A percentile compares a stretch with the other conserved stretches of the same genome.
These are phyloP conservation scores for Lasiosphaeris hirsuta DNA, from an alignment of 495 filamentous ascomycete species.

Conservation along the genomic window DNA sequence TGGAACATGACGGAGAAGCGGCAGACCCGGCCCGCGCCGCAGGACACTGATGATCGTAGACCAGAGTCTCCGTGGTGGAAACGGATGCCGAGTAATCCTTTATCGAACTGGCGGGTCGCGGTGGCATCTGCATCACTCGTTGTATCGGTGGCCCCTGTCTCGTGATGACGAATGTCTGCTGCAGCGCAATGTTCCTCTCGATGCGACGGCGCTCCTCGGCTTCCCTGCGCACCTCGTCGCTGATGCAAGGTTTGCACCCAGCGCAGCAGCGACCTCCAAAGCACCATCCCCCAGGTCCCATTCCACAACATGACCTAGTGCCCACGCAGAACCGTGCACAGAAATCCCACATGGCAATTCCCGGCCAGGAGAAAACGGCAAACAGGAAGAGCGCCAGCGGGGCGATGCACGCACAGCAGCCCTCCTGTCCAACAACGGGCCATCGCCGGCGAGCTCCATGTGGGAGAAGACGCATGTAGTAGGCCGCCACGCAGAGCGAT, in stretches of 20 bases:
- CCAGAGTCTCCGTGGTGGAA: not conserved
- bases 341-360: constrained; percentile 11
- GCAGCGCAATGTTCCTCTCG: not conserved
- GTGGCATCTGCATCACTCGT: constrained; percentile 4
- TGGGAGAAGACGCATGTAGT: constrained; percentile 11
- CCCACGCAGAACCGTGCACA: not conserved
- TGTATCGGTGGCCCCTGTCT: not conserved
- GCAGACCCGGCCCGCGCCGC: too few species aligned
- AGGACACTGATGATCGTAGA: not conserved
- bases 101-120: not conserved
- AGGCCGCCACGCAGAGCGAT: constrained; percentile 14
- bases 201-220: not conserved
- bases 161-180: not conserved
- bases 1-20: too few species aligned
- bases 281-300: not conserved
- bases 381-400: not conserved
- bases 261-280: not conserved
- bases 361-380: constrained; percentile 9
- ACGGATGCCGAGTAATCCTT: not conserved
- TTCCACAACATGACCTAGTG: not conserved
- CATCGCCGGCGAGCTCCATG: constrained; percentile 9
- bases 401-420: not conserved
- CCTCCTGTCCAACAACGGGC: constrained; percentile 2
- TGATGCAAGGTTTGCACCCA: constrained; percentile 5
- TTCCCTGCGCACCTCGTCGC: constrained; percentile 7